Evolutionary conservation across 2,329 filamentous ascomycete genomes (phyloP), one percentile per base, ranked within the genome.

Genomic region (Thelonectria blattea): DNA sequence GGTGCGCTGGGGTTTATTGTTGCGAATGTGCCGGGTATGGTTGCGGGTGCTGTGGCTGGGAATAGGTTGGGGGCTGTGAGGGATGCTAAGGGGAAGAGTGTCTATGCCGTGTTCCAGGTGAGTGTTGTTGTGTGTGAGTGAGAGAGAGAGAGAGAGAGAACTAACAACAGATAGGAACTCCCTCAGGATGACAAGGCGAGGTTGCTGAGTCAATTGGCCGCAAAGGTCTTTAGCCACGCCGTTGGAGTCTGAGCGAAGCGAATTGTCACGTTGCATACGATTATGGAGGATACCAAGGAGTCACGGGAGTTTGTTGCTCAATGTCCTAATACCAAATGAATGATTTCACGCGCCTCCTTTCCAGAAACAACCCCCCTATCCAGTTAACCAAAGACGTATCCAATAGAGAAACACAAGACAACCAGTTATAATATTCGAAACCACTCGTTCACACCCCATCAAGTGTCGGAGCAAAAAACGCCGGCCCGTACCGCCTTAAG

Each of bases 1-100:
- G 94, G 90, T 12, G 91, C 92, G 3, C 85, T 99, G 75, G 95
- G 95, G 0, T 98, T 98, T 76, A 99, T 99, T 68, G 85, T 98
- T 24, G 95, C 90, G 27, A 98, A 98, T 74, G 87, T 97, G 50
- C 91, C 94, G 0, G 95, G 95, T 0, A 84, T 94, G 71, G 76
- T 98, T 39, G 94, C 94, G 0, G 95, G 95, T 3, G 92, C 92
- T 2, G 93, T 97, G 2, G 94, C 93, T 0, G 95, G 95, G 11
- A 98, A 97, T 78, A 80, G 93, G 52, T 78, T 98, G n/a, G 95
- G 95, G 1, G 91, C 92, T 7, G 86, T 99, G 18, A 83, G 95
- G 58, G 95, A 99, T 78, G 88, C 91, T 32, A 93, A 88, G 78
- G 93, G 93, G 20, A 98, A 97, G 88, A 96, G 92, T 73, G 95